phyloP scores from a whole-genome alignment of 2,329 filamentous ascomycete genomes.

The Aureobasidium sp. region DNA sequence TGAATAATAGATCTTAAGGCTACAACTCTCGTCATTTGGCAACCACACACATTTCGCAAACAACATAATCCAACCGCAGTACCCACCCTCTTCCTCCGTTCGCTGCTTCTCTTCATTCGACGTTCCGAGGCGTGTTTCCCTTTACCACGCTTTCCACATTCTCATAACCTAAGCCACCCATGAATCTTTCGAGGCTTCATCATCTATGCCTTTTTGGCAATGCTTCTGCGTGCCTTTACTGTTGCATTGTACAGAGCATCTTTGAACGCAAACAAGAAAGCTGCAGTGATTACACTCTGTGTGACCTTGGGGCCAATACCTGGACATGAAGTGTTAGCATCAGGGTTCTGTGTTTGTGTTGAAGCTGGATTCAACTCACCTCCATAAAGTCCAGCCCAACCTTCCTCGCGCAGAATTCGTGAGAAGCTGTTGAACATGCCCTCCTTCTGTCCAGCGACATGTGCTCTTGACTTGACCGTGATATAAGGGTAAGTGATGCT shows the following conservation, averaged over 20 bases:
- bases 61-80: no score
- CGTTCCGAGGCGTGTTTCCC: no score
- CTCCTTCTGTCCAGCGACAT: slow-evolving; percentile 76
- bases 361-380: slow-evolving; percentile 48
- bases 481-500: slow-evolving; percentile 97
- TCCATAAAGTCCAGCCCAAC: slow-evolving; percentile 87
- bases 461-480: slow-evolving; percentile 96
- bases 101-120: no score
- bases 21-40: no score
- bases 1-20: no score
- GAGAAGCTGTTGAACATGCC: slow-evolving; percentile 71
- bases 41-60: no score
- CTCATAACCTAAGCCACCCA: no score
- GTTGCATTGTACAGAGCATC: slow-evolving; percentile 87
- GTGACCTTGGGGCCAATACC: slow-evolving; percentile 94
- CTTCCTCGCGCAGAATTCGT: slow-evolving; percentile 78
- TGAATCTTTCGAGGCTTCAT: no score
- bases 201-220: slow-evolving; percentile 12
- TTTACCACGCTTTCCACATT: no score
- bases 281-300: slow-evolving; percentile 92
- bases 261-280: slow-evolving; percentile 96
- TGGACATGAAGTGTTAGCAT: slow-evolving; percentile 32
- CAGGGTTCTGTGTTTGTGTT: not conserved
- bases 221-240: slow-evolving; percentile 51
- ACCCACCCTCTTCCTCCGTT: no score